A percentile compares a stretch with the other conserved stretches of the same genome.
Evolutionary conservation across 495 filamentous ascomycete genomes (phyloP).

Genomic region (Penicillium bovifimosum): DNA sequence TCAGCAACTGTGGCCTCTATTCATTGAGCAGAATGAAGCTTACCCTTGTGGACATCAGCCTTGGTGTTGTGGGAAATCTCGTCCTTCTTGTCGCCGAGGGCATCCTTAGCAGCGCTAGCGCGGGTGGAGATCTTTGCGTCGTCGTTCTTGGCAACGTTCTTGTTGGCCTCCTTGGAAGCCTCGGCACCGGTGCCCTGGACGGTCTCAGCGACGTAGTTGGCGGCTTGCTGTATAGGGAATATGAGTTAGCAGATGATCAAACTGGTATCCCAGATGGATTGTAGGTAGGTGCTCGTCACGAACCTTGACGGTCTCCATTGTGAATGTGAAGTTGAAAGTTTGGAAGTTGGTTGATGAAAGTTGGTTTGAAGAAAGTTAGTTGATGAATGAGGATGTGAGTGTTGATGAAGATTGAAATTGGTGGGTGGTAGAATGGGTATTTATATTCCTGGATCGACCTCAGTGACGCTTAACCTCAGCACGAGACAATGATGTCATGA

Average conservation of each 20-base stretch:
- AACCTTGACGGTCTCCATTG: conserved; percentile 9
- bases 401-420: neutral
- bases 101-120: conserved; percentile 13
- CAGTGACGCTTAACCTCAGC: neutral
- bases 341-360: neutral
- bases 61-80: conserved; percentile 9
- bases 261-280: too few species aligned
- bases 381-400: neutral
- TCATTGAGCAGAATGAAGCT: neutral
- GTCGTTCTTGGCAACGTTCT: conserved; percentile 8
- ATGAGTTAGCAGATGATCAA: neutral
- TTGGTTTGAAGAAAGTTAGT: neutral
- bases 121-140: conserved; percentile 10
- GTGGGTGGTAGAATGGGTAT: neutral
- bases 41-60: conserved; percentile 14
- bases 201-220: conserved; percentile 12
- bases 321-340: neutral
- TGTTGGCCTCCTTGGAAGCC: conserved; percentile 15
- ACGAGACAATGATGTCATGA: neutral
- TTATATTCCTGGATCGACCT: neutral
- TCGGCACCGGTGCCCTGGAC: conserved; percentile 9
- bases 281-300: neutral
- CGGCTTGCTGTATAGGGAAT: conserved; percentile 3
- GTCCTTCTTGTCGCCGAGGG: conserved; percentile 11
- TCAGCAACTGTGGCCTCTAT: neutral